These are phyloP conservation scores for Astrocystis sublimbata DNA, from an alignment of 495 filamentous ascomycete genomes.

Conservation along the genomic window DNA sequence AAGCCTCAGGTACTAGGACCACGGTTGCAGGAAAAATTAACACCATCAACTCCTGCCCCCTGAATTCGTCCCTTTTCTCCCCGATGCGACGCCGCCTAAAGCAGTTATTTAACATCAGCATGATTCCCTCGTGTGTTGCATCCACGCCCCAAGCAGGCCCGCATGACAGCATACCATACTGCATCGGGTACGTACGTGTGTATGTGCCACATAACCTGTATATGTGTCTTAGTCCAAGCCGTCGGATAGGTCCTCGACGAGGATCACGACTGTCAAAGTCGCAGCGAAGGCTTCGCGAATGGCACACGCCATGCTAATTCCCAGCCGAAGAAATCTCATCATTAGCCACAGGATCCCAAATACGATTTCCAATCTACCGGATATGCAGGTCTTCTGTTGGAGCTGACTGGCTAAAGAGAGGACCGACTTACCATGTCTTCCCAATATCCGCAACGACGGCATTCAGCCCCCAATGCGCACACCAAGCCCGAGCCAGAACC, in stretches of 20 bases:
- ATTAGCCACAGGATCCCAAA: background rate
- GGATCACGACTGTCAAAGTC: slow-evolving; percentile 67
- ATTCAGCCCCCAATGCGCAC: slow-evolving; percentile 65
- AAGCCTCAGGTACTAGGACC: slow-evolving; percentile 11
- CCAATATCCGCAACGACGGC: slow-evolving; percentile 66
- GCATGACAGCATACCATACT: background rate
- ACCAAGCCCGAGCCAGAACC: slow-evolving; percentile 73
- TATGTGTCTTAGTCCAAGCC: slow-evolving; percentile 30
- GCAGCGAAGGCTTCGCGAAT: slow-evolving; percentile 72
- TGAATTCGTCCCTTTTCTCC: background rate
- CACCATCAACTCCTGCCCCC: slow-evolving; percentile 4
- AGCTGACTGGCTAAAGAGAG: background rate
- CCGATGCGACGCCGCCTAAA: background rate
- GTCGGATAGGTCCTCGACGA: slow-evolving; percentile 53
- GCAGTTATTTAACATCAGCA: background rate
- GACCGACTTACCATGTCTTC: slow-evolving; percentile 59
- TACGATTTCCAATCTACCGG: no score
- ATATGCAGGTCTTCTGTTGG: no score
- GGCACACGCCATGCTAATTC: slow-evolving; percentile 62
- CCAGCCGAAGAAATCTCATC: background rate
- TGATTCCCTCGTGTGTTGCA: no score
- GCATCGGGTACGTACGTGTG: no score
- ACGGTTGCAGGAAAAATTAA: background rate
- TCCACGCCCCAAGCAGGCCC: no score
- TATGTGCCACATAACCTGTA: no score